Percentiles rank a stretch among this genome's conserved stretches.
Evolutionary conservation across 805 yeast species (phyloP).

Genomic region (Huiozyma sinensis): DNA sequence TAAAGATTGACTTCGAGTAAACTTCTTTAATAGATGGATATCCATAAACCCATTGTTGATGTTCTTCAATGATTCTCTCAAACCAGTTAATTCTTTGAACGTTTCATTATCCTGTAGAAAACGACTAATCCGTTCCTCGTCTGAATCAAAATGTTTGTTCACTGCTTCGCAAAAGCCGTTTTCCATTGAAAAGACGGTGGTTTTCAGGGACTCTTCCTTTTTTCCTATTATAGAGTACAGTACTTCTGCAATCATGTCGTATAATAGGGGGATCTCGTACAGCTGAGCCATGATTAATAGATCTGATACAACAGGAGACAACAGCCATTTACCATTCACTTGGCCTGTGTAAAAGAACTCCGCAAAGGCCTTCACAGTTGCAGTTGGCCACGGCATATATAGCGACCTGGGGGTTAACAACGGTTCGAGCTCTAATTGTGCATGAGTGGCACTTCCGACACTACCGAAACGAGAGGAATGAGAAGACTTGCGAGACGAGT

Average conservation of each 20-base stretch:
- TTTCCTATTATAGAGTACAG: slow-evolving; percentile 59
- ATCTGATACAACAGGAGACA: slow-evolving; percentile 59
- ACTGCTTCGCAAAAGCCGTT: slow-evolving; percentile 17
- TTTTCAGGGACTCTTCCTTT: slow-evolving; percentile 39
- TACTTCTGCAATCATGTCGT: slow-evolving; percentile 58
- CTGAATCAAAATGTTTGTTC: slow-evolving; percentile 11
- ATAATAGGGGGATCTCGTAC: slow-evolving; percentile 58
- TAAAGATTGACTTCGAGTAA: slow-evolving; percentile 28
- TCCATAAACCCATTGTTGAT: slow-evolving; percentile 61
- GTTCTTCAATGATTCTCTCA: slow-evolving; percentile 45
- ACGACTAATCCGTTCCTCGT: slow-evolving; percentile 13
- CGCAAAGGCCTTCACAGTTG: slow-evolving; percentile 51
- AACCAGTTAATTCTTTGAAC: slow-evolving; percentile 34
- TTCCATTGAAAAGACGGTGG: slow-evolving; percentile 4
- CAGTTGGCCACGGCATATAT: slow-evolving; percentile 56
- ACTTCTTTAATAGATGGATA: slow-evolving; percentile 39
- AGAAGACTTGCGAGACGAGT: not conserved
- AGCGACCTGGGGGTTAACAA: slow-evolving; percentile 55
- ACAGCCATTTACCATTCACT: slow-evolving; percentile 63
- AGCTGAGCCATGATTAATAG: slow-evolving; percentile 50
- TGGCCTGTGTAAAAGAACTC: slow-evolving; percentile 75
- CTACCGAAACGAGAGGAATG: not conserved
- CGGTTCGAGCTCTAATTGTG: slow-evolving; percentile 39
- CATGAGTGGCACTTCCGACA: not conserved
- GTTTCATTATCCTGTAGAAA: slow-evolving; percentile 21